Base-by-base conservation (phyloP, 2,329 filamentous ascomycete genomes). In the Teratosphaeria zuluensis region DNA sequence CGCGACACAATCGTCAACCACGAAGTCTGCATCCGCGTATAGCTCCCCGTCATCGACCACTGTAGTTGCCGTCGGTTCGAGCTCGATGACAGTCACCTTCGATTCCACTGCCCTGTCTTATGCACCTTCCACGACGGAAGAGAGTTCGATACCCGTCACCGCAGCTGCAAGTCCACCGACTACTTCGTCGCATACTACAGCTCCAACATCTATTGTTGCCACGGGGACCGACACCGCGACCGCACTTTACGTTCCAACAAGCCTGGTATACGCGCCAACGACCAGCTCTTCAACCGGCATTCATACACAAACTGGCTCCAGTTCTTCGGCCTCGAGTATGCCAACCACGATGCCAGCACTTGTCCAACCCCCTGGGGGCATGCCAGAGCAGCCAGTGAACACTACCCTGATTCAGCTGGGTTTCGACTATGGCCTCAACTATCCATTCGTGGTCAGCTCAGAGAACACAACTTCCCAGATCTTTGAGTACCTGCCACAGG, bases 391-490 rank as follows among this genome's bases (percentile, higher is more conserved):
- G 7, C 88, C 89, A 0, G 74, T 79, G 3, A 88, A 89, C 65
- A 84, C 83, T 0, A 84, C 83, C 3, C 75, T 89, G 65, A 86
- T 96, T 65, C 90, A 96, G 71, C 81, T 97, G 62, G 94, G 89
- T 35, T 96, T 97, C 80, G 78, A 84, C 56, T 87, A 85, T 69
- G 82, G 83, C 1, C 81, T 95, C 65, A 92, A 95, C 76, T 99
- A 94, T 73, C 77, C 82, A 8, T 96, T 95, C 70, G 88, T 97
- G 31, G 85, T 87, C 11, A 78, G 77, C 24, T 84, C 87, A 62
- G 79, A 84, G 14, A 80, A 86, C 63, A 88, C 91, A 19, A 88
- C 90, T 4, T 84, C 84, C 46, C 92, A 97, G 74, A 89, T 99
- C 68, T 95, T 96, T 77, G 76, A 83, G 56, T 88, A 84, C 64